phyloP scores from a whole-genome alignment of 2,329 filamentous ascomycete species.

The Coniochaeta pulveracea region DNA sequence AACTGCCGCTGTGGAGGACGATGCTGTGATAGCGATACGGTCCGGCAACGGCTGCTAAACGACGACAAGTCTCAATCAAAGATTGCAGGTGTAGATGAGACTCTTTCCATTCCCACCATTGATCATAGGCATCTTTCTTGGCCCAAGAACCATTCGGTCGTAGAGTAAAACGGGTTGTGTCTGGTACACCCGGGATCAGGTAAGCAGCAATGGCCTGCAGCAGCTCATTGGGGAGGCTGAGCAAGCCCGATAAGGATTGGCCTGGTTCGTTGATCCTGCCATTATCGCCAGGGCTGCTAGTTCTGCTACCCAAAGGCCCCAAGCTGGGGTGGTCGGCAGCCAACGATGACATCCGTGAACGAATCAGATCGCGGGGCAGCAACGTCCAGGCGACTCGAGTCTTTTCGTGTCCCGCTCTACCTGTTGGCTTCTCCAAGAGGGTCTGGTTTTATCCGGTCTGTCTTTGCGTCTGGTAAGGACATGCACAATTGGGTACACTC shows the following conservation, averaged over 20 bases:
- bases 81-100: slow-evolving; percentile 11
- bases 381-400: too few relatives aligned
- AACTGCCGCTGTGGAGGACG: slow-evolving; percentile 11
- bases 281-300: not conserved
- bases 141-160: slow-evolving; percentile 14
- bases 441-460: too few relatives aligned
- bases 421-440: too few relatives aligned
- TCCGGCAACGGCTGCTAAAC: slow-evolving; percentile 13
- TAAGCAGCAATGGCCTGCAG: slow-evolving; percentile 14
- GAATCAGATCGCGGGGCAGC: too few relatives aligned
- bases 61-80: slow-evolving; percentile 13
- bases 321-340: slow-evolving; percentile 2
- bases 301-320: not conserved
- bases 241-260: slow-evolving; percentile 4
- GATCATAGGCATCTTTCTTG: slow-evolving; percentile 12
- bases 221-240: slow-evolving; percentile 13
- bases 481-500: too few relatives aligned
- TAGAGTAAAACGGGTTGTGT: slow-evolving; percentile 15
- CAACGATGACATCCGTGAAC: not conserved
- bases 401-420: too few relatives aligned
- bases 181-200: slow-evolving; percentile 11
- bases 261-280: not conserved
- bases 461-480: too few relatives aligned
- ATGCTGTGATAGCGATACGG: slow-evolving; percentile 15
- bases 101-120: slow-evolving; percentile 13